These are phyloP conservation scores for Pythium dissimile DNA, from an alignment of 352 stramenopile genomes.

Conservation along the genomic window DNA sequence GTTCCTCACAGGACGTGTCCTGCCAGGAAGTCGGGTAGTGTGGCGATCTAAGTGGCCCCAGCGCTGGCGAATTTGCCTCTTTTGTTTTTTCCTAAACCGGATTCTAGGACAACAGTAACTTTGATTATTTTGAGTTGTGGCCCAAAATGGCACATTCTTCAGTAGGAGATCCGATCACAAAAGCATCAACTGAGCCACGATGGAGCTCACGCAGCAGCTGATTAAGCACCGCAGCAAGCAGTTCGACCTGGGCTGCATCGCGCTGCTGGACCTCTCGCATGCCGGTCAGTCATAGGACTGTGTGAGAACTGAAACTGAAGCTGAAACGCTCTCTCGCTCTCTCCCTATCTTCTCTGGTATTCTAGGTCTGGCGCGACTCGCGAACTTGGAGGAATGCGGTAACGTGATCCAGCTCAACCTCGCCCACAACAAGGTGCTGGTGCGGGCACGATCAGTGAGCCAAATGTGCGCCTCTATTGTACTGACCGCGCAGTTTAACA, in stretches of 20 bases:
- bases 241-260: conserved; percentile 68
- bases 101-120: no score
- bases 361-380: neutral
- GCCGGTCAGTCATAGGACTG: conserved; percentile 17
- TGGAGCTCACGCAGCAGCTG: conserved; percentile 59
- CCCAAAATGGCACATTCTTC: conserved; percentile 9
- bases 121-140: no score
- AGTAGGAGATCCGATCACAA: neutral
- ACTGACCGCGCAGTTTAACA: conserved; percentile 7
- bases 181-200: conserved; percentile 5
- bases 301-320: neutral
- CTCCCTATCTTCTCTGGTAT: no score
- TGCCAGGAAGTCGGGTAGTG: no score
- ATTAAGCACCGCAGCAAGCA: conserved; percentile 76
- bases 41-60: no score
- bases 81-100: no score
- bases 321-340: no score
- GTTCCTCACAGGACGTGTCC: no score
- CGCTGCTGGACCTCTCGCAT: conserved; percentile 56
- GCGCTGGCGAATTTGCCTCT: no score
- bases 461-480: neutral
- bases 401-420: conserved; percentile 60
- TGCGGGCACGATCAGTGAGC: neutral
- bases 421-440: conserved; percentile 39
- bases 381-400: conserved; percentile 41